phyloP scores from a whole-genome alignment of 1,139 yeast genomes.

The Zygosaccharomyces sapae region DNA sequence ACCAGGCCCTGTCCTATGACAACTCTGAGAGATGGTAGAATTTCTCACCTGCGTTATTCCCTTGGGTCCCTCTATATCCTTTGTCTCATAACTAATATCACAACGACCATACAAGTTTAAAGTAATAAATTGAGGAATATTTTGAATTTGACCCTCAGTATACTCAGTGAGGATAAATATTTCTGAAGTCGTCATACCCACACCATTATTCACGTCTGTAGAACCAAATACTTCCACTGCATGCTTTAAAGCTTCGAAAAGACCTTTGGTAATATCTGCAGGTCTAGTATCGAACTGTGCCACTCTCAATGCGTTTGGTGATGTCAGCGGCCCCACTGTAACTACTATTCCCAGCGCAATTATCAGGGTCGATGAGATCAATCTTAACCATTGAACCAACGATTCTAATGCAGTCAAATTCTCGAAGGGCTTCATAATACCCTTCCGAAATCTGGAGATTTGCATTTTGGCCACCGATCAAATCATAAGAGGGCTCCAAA shows the following conservation, averaged over 20 bases:
- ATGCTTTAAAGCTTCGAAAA: constrained; percentile 25
- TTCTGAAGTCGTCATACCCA: constrained; percentile 34
- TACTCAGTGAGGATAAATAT: constrained; percentile 29
- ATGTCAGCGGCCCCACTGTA: constrained; percentile 21
- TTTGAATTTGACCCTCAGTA: constrained; percentile 23
- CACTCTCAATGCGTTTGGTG: constrained; percentile 25
- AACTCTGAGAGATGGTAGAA: constrained; percentile 16
- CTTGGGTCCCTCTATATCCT: constrained; percentile 3
- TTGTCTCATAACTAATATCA: constrained; percentile 17
- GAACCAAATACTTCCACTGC: constrained; percentile 25
- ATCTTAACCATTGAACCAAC: constrained; percentile 22
- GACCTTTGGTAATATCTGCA: constrained; percentile 29
- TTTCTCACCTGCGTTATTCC: constrained; percentile 12
- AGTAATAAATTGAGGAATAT: constrained; percentile 29
- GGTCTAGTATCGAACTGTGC: constrained; percentile 26
- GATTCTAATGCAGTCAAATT: constrained; percentile 27
- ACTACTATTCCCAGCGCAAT: constrained; percentile 22
- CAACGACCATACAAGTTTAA: constrained; percentile 31
- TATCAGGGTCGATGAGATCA: constrained; percentile 23
- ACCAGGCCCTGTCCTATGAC: constrained; percentile 18
- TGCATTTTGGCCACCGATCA: constrained; percentile 8
- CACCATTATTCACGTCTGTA: constrained; percentile 29
- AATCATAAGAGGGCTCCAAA: not conserved
- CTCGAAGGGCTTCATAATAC: constrained; percentile 19
- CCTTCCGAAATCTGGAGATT: constrained; percentile 9